Evolutionary conservation across 1,284 basidiomycete species (phyloP), one percentile per base, ranked within the genome.

Genomic region (Trichosporon asahii): DNA sequence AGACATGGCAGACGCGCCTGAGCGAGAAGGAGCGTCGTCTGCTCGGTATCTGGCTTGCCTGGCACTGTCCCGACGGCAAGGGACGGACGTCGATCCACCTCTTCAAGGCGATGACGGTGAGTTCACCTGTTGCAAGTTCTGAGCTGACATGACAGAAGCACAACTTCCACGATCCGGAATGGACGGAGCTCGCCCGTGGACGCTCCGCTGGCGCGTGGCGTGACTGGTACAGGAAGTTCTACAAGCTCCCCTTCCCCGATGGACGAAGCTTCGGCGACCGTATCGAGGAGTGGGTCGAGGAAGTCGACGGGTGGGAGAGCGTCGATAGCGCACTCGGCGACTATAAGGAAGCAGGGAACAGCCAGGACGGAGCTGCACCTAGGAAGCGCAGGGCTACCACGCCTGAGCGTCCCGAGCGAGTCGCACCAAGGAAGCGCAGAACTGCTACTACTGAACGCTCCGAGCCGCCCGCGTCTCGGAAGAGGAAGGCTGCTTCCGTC

Each of bases 41-140:
- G 18, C 57, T 61, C 27, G 57, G 57, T 2, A 61, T 61, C 6
- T 61, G 57, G 57, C 31, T 61, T 6, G 57, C 57, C 29, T 61
- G 29, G 27, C 67, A 61, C 63, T 55, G 61, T 9, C 68, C 70
- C 18, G 60, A 64, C 9, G 72, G 68, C 7, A 23, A 33, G 31
- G 53, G 64, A 1, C 67, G 67, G 33, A 65, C 49, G n/a, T 68
- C 67, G 2, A 27, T 23, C 18, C n/a, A 12, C 8, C 18, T 68
- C 18, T 68, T 65, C 53, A 33, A 31, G 12, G 1, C 14, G 8
- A 49, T 68, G n/a, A 63, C 53, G 1, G 67, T 35, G 12, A 29
- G 66, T 61, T 33, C n/a, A n/a, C 27, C 1, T 12, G 3, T 33
- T 18, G 14, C 15, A 2, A 25, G 35, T 2, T n/a, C 11, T 4